These are phyloP conservation scores for Podochytrium sp. DNA, from an alignment of 192 early-diverging fungal genomes.

Conservation along the genomic window DNA sequence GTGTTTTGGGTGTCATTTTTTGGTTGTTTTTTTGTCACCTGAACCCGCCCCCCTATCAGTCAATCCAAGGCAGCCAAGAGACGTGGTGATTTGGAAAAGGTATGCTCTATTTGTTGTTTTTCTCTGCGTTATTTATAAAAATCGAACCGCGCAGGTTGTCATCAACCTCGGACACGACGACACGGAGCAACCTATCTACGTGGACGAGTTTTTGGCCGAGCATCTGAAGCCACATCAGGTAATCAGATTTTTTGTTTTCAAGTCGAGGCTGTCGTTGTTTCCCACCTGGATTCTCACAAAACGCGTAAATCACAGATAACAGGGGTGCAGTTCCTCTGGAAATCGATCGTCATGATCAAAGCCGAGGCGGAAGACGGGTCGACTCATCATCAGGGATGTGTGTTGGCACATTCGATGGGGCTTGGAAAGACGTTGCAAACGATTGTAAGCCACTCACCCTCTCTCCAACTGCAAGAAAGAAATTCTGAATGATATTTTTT, in stretches of 20 bases:
- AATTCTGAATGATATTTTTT: not conserved
- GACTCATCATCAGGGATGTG: constrained; percentile 61
- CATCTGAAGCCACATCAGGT: constrained; percentile 71
- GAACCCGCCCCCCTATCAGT: too few relatives aligned
- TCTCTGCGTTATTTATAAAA: not conserved
- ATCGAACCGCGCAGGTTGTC: constrained; percentile 32
- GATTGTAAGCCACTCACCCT: constrained; percentile 44
- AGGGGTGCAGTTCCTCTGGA: constrained; percentile 83
- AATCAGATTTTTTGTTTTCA: not conserved
- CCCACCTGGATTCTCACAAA: constrained; percentile 14
- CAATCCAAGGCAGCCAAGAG: not conserved
- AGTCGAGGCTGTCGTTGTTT: not conserved
- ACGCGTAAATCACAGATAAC: constrained; percentile 54
- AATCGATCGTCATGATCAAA: constrained; percentile 71
- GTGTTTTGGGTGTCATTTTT: not conserved
- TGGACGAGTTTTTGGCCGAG: constrained; percentile 58
- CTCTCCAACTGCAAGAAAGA: not conserved
- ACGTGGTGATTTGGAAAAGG: not conserved
- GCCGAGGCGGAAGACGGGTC: constrained; percentile 11
- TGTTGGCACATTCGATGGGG: constrained; percentile 87
- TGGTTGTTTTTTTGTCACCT: not conserved
- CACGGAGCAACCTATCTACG: constrained; percentile 52
- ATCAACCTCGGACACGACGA: constrained; percentile 71
- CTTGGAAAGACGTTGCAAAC: constrained; percentile 84
- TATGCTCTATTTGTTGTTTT: too few relatives aligned